Conservation (phyloP, 768 basidiomycete genomes). For the Baorangia bicolor region DNA sequence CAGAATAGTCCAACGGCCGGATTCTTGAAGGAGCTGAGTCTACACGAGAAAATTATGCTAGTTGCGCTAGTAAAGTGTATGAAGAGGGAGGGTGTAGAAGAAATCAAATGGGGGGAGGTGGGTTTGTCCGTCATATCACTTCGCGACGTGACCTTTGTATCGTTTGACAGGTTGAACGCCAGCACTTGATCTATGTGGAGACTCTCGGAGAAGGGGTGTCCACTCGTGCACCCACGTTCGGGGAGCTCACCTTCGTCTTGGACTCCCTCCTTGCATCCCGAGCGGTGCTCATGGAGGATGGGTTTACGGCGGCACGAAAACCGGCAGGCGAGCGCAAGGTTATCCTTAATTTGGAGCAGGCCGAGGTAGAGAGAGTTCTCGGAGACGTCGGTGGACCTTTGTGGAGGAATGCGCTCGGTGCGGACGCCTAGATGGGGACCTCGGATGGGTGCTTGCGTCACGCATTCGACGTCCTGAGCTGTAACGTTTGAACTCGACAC, state of each 20-base stretch:
- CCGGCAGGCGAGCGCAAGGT: conserved; percentile 65
- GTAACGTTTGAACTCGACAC: not conserved
- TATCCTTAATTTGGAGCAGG: conserved; percentile 78
- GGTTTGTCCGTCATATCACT: conserved; percentile 19
- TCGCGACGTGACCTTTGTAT: not conserved
- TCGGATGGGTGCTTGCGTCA: not conserved
- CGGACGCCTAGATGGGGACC: conserved; percentile 4
- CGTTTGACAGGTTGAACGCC: conserved; percentile 58
- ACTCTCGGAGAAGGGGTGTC: conserved; percentile 63
- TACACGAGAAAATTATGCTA: conserved; percentile 88
- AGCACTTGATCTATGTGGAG: conserved; percentile 70
- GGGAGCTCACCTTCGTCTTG: conserved; percentile 68
- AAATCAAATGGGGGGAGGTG: conserved; percentile 84
- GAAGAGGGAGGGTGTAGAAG: conserved; percentile 80
- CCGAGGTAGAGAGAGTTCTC: conserved; percentile 82
- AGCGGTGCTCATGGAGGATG: conserved; percentile 73
- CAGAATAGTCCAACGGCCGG: conserved; percentile 89
- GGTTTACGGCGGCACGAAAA: conserved; percentile 52
- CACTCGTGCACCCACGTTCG: conserved; percentile 51
- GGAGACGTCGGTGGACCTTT: conserved; percentile 70
- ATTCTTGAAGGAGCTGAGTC: conserved; percentile 76
- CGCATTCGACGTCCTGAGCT: not conserved
- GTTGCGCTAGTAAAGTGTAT: conserved; percentile 80
- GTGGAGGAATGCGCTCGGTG: conserved; percentile 57
- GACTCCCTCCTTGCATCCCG: conserved; percentile 76